A percentile compares a stretch with the other conserved stretches of the same genome.
phyloP scores from a whole-genome alignment of 1,284 basidiomycete species.

The Psilocybe mexicana region DNA sequence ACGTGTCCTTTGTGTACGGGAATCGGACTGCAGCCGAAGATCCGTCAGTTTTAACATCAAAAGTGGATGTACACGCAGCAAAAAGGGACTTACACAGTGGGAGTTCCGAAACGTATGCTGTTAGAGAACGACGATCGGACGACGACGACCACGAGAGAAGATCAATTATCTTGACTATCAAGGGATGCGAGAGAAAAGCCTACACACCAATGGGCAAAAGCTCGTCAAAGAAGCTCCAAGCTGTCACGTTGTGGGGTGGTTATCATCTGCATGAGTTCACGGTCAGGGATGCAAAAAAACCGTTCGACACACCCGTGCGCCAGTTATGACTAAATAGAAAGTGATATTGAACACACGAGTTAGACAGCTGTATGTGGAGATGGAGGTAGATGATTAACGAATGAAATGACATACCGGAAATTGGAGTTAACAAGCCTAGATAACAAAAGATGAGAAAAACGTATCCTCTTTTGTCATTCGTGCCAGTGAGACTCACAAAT shows the following conservation, averaged over 20 bases:
- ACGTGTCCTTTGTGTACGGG: slow-evolving; percentile 61
- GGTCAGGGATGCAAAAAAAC: neutral
- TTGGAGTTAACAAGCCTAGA: slow-evolving; percentile 50
- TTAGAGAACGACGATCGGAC: neutral
- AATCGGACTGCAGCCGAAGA: slow-evolving; percentile 45
- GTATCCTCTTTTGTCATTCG: neutral
- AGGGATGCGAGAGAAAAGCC: neutral
- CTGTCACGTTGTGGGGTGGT: slow-evolving; percentile 19
- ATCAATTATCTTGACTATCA: neutral
- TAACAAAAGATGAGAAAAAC: neutral
- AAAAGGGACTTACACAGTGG: slow-evolving; percentile 33
- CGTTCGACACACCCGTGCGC: slow-evolving; percentile 42
- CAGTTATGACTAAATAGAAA: slow-evolving; percentile 45
- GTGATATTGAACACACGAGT: neutral
- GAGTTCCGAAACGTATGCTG: slow-evolving; percentile 41
- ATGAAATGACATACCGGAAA: slow-evolving; percentile 40
- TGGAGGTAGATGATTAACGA: neutral
- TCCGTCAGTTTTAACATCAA: neutral
- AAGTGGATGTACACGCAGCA: slow-evolving; percentile 10
- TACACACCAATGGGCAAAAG: slow-evolving; percentile 42
- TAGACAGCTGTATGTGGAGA: neutral
- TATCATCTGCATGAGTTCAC: neutral
- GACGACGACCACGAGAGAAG: neutral
- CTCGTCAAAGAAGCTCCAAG: slow-evolving; percentile 48
- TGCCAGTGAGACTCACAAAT: slow-evolving; percentile 31